These are phyloP conservation scores for Aspergillus sp. DNA, from an alignment of 2,329 filamentous ascomycete species.

Conservation along the genomic window DNA sequence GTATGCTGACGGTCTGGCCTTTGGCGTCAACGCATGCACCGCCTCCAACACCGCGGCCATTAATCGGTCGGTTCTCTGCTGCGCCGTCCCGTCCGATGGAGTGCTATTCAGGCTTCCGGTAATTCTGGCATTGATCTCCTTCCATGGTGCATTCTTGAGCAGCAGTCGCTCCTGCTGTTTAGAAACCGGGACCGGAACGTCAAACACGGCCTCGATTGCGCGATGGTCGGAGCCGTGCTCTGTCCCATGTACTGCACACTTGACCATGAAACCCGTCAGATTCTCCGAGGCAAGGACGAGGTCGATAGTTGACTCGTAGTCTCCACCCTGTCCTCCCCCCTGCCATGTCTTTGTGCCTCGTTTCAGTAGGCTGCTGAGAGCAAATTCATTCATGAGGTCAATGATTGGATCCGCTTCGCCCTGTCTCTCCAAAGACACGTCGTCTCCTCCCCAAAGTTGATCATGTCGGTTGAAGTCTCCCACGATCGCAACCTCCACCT, in stretches of 20 bases:
- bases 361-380: constrained; percentile 35
- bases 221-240: constrained; percentile 30
- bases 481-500: too few relatives aligned
- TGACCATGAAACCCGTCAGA: constrained; percentile 11
- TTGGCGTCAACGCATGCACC: constrained; percentile 5
- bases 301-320: constrained; percentile 22
- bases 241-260: constrained; percentile 17
- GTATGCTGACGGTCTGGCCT: constrained; percentile 8
- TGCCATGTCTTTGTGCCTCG: constrained; percentile 38
- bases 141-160: constrained; percentile 22
- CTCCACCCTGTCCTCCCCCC: constrained; percentile 9
- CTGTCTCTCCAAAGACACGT: constrained; percentile 32
- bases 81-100: too few relatives aligned
- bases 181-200: constrained; percentile 15
- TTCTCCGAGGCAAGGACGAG: constrained; percentile 20
- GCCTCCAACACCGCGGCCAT: too few relatives aligned
- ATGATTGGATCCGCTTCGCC: constrained; percentile 40
- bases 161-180: constrained; percentile 19
- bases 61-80: too few relatives aligned
- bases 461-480: constrained; percentile 29
- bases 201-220: constrained; percentile 31
- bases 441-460: constrained; percentile 25
- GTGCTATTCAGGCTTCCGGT: too few relatives aligned
- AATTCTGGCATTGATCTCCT: constrained; percentile 19
- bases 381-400: constrained; percentile 35